Evolutionary conservation across 75 land plant species (phyloP).

Genomic region (Sequoia sempervirens): DNA sequence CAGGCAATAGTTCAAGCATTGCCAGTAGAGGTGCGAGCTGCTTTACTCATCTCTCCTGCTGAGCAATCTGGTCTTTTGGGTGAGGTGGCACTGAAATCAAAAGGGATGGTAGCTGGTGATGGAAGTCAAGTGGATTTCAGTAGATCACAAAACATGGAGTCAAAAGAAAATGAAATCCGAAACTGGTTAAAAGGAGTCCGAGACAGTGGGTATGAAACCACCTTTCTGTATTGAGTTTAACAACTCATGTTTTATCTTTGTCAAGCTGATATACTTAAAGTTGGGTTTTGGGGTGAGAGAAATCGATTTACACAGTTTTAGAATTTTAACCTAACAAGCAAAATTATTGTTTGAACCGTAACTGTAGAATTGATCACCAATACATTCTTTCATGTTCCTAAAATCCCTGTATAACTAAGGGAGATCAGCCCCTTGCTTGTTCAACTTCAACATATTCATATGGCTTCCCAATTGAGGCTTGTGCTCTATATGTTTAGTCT

Average conservation of each 20-base stretch:
- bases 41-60: constrained; percentile 62
- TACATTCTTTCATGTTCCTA: not conserved
- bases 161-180: constrained; percentile 68
- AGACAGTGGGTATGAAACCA: constrained; percentile 83
- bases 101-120: constrained; percentile 29
- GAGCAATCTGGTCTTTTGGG: constrained; percentile 83
- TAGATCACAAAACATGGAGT: constrained; percentile 28
- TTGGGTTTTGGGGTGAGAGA: not conserved
- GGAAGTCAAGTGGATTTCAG: constrained; percentile 30
- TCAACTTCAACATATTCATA: not conserved
- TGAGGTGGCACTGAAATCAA: constrained; percentile 41
- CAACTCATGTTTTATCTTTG: not conserved
- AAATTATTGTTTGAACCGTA: not conserved
- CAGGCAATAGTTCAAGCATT: constrained; percentile 42
- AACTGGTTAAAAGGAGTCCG: constrained; percentile 94
- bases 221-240: constrained; percentile 10
- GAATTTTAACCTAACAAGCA: not conserved
- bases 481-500: no score
- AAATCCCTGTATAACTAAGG: not conserved
- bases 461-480: not conserved
- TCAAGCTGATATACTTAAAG: not conserved
- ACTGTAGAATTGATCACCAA: not conserved
- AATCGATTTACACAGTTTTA: not conserved
- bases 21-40: constrained; percentile 63
- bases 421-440: not conserved